Conservation (phyloP, 257 asterid genomes). For the Solanum pinnatisectum region DNA sequence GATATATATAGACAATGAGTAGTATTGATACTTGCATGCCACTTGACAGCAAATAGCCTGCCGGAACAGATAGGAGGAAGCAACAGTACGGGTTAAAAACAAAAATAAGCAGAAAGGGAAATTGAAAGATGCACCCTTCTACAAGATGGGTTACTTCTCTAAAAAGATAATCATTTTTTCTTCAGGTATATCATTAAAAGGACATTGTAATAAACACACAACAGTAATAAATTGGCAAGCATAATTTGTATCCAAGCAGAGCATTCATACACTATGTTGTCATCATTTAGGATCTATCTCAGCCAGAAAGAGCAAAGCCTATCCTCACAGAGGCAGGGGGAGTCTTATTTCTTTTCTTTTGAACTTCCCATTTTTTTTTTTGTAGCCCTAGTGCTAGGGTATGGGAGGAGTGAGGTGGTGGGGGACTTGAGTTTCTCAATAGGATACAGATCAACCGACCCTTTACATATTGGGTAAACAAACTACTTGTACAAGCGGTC, state of each 20-base stretch:
- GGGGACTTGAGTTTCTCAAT: neutral
- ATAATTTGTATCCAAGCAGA: neutral
- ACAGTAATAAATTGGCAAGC: neutral
- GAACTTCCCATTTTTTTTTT: neutral
- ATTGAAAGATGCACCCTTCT: neutral
- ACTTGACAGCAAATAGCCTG: neutral
- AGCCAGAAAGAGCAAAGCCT: neutral
- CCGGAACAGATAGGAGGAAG: neutral
- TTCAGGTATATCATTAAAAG: neutral
- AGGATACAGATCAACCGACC: neutral
- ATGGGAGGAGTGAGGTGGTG: neutral
- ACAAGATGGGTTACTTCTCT: neutral
- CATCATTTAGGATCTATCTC: neutral
- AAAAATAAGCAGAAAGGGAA: neutral
- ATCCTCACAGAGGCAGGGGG: neutral
- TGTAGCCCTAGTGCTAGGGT: neutral
- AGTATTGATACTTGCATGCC: neutral
- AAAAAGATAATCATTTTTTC: neutral
- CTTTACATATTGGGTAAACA: neutral
- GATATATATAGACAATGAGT: neutral
- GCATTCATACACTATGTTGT: neutral
- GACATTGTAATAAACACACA: neutral
- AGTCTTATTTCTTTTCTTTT: neutral
- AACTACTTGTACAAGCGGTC: neutral
- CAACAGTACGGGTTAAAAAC: neutral